These are phyloP conservation scores for Jackrogersella minutella DNA, from an alignment of 495 filamentous ascomycete genomes.

Conservation along the genomic window DNA sequence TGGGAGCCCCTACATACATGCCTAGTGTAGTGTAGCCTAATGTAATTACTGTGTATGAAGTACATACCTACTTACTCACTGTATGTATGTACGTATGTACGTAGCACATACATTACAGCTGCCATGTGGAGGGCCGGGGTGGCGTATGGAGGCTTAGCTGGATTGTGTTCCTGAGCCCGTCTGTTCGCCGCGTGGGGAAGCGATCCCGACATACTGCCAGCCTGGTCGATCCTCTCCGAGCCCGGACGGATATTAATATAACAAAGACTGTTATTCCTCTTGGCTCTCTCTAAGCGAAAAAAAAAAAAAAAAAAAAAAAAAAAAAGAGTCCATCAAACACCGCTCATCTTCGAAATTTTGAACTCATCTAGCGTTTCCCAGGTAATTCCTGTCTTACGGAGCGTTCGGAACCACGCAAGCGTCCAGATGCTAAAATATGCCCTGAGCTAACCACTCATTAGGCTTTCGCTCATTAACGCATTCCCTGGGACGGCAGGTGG, in stretches of 20 bases:
- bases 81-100: slow-evolving; percentile 21
- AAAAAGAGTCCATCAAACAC: neutral
- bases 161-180: slow-evolving; percentile 5
- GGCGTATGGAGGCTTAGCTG: neutral
- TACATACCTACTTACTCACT: too few species aligned
- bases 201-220: slow-evolving; percentile 9
- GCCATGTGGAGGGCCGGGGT: slow-evolving; percentile 31
- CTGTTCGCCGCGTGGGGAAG: slow-evolving; percentile 22
- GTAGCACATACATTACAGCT: slow-evolving; percentile 35
- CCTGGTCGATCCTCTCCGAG: slow-evolving; percentile 15
- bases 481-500: slow-evolving; percentile 35
- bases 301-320: too few species aligned
- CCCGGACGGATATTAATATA: slow-evolving; percentile 4
- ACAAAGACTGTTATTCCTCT: neutral
- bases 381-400: too few species aligned
- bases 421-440: too few species aligned
- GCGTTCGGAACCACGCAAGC: too few species aligned
- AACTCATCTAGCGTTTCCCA: too few species aligned
- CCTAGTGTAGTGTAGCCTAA: too few species aligned
- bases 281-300: too few species aligned
- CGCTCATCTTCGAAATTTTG: too few species aligned
- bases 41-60: slow-evolving; percentile 1
- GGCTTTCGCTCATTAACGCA: neutral
- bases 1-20: slow-evolving; percentile 5
- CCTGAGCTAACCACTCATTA: neutral